These are phyloP conservation scores for Solanum pimpinellifolium DNA, from an alignment of 257 asterid species.

Conservation along the genomic window DNA sequence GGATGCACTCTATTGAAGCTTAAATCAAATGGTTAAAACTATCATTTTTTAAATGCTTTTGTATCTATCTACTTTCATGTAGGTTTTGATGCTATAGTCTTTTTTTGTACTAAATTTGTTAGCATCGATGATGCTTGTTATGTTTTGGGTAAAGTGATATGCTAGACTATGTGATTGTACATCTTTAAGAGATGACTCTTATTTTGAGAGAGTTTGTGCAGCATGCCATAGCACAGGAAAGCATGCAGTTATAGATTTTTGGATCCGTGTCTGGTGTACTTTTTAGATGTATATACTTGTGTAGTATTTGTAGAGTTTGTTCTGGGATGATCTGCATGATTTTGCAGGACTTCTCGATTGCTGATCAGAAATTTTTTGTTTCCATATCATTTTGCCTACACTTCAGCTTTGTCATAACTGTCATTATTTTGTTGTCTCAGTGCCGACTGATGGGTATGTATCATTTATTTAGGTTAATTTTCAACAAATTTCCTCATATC, in stretches of 20 bases:
- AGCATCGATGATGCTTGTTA: background rate
- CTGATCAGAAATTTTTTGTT: background rate
- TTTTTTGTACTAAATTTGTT: background rate
- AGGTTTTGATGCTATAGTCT: background rate
- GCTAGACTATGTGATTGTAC: background rate
- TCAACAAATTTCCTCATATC: conserved; percentile 95
- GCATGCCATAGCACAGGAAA: background rate
- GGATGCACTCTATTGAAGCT: background rate
- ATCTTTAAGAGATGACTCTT: background rate
- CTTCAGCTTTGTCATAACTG: background rate
- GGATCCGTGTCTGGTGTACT: background rate
- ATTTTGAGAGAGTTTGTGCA: background rate
- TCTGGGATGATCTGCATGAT: background rate
- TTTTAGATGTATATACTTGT: background rate
- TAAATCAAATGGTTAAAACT: background rate
- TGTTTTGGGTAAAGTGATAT: background rate
- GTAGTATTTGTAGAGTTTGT: background rate
- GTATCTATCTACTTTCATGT: background rate
- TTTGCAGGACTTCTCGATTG: background rate
- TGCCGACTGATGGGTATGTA: background rate
- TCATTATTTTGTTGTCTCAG: background rate
- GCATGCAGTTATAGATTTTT: background rate
- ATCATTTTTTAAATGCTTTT: background rate
- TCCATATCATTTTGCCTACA: background rate
- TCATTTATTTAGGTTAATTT: conserved; percentile 63